phyloP scores from a whole-genome alignment of 192 early-diverging fungal species.

The Umbelopsis isabellina region DNA sequence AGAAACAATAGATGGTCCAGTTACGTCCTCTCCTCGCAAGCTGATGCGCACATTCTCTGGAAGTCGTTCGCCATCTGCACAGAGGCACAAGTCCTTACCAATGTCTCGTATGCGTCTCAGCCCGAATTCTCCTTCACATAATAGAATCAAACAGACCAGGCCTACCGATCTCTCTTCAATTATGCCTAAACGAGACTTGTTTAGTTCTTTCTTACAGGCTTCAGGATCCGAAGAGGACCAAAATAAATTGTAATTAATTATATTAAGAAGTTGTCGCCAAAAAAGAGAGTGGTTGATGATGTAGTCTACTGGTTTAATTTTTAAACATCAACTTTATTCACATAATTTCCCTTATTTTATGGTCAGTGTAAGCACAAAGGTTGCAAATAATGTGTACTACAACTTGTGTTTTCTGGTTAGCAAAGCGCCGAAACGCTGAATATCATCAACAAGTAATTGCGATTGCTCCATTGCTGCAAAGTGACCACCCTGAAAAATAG shows the following conservation, averaged over 20 bases:
- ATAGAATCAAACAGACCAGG: not conserved
- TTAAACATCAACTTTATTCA: too few relatives aligned
- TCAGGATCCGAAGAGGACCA: not conserved
- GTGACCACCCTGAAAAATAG: constrained; percentile 54
- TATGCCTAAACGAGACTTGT: constrained; percentile 1
- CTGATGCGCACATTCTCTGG: constrained; percentile 11
- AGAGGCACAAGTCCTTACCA: not conserved
- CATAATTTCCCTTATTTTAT: too few relatives aligned
- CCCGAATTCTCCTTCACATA: not conserved
- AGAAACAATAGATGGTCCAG: not conserved
- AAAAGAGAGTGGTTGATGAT: too few relatives aligned
- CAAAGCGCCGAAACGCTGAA: constrained; percentile 31
- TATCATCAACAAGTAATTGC: constrained; percentile 50
- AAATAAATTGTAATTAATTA: not conserved
- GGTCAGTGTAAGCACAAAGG: too few relatives aligned
- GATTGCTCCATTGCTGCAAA: constrained; percentile 66
- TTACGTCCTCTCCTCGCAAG: not conserved
- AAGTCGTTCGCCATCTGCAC: not conserved
- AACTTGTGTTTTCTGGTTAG: not conserved
- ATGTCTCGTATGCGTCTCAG: constrained; percentile 10
- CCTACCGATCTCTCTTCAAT: constrained; percentile 8
- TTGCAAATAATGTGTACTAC: not conserved
- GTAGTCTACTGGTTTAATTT: too few relatives aligned
- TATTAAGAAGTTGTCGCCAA: too few relatives aligned
- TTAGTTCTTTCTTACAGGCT: constrained; percentile 8